Evolutionary conservation across 352 stramenopile genomes (phyloP), one percentile per base, ranked within the genome.

Genomic region (Globisporangium rhizosaccharum): DNA sequence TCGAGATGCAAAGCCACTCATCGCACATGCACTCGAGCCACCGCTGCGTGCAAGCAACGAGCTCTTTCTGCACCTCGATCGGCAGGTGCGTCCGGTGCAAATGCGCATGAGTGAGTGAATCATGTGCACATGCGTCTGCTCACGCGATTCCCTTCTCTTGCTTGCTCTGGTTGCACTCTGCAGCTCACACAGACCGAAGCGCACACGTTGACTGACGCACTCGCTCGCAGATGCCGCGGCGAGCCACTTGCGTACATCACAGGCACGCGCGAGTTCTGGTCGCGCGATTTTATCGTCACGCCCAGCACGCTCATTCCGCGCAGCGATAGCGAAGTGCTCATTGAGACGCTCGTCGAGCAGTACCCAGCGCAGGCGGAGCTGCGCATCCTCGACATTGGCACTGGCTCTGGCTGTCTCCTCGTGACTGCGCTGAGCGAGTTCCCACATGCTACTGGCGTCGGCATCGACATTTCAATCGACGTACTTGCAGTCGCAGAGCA

Each of bases 241-340:
- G 75, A 92, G 62, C 84, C 84, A 10, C 67, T 94, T 4, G 84
- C 84, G n/a, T 92, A 92, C 49, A 63, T 92, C 15, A 50, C 78
- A 0, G 79, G 76, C 28, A 46, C 51, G 48, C 89, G 87, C 55
- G 82, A 89, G 63, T 94, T 94, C 57, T 94, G 82, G 82, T 90
- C 80, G 1, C 62, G 92, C 48, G 56, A 71, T 3, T 82, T 92
- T 33, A 15, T 37, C 30, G 79, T 92, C 18, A 72, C 76, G 0
- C 65, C 47, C 1, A 72, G 84, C 20, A 92, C 82, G 28, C 74
- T 94, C 37, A 92, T 94, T 55, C 84, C 84, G 37, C 80, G 84
- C n/a, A 85, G 71, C 39, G 84, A 94, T 56, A 92, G 80, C 51
- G 84, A 94, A 69, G 70, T 88, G 23, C 75, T 94, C 7, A 80